These are phyloP conservation scores for Flaveria sonorensis DNA, from an alignment of 129 eudicot species.

Conservation along the genomic window DNA sequence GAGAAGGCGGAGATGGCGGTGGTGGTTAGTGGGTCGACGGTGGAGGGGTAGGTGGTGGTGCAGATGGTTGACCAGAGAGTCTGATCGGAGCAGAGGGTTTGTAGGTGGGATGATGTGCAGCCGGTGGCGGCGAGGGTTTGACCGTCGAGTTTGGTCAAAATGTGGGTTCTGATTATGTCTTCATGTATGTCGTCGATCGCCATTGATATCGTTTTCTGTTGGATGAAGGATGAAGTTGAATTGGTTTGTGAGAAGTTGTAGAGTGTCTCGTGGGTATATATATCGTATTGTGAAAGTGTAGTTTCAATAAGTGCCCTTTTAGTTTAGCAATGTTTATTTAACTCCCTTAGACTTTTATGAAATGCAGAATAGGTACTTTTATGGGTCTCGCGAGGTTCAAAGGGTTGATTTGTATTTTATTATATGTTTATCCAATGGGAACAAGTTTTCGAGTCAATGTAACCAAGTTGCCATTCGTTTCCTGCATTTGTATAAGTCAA, in stretches of 20 bases:
- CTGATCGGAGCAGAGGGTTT: slow-evolving; percentile 43
- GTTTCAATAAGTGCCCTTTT: background rate
- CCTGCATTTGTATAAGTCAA: too few species aligned
- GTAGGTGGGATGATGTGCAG: slow-evolving; percentile 44
- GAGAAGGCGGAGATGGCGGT: slow-evolving; percentile 32
- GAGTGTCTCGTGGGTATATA: background rate
- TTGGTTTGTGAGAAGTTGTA: background rate
- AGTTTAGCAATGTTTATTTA: background rate
- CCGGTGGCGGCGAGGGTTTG: slow-evolving; percentile 50
- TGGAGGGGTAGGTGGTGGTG: slow-evolving; percentile 49
- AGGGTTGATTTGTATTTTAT: too few species aligned
- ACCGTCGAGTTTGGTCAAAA: slow-evolving; percentile 43
- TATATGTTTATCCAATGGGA: too few species aligned
- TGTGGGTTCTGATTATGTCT: slow-evolving; percentile 42
- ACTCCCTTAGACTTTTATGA: background rate
- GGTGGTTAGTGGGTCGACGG: slow-evolving; percentile 15
- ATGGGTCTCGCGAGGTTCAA: too few species aligned
- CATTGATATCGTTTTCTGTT: slow-evolving; percentile 19
- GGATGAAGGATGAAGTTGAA: background rate
- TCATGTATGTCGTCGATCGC: slow-evolving; percentile 28
- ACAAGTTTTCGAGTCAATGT: too few species aligned
- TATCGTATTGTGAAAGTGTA: background rate
- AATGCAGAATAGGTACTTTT: background rate
- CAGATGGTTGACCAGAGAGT: slow-evolving; percentile 53
- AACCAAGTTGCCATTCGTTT: too few species aligned